Percentiles rank a stretch among this genome's conserved stretches.
These are phyloP conservation scores for Colletotrichum filicis DNA, from an alignment of 2,329 filamentous ascomycete species.

Conservation along the genomic window DNA sequence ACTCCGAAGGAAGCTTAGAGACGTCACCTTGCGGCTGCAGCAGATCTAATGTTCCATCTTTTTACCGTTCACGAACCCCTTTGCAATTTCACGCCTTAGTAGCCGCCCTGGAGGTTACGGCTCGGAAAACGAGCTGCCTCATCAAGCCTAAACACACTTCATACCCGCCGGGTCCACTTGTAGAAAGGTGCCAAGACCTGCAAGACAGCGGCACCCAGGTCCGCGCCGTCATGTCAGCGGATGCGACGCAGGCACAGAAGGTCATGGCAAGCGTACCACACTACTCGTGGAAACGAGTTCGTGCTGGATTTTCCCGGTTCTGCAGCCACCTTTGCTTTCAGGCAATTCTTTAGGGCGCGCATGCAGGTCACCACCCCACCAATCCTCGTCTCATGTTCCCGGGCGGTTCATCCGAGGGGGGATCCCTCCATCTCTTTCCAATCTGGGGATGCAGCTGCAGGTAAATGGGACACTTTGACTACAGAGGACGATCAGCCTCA, in stretches of 20 bases:
- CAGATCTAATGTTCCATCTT: background rate
- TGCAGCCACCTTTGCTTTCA: background rate
- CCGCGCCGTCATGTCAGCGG: slow-evolving; percentile 8
- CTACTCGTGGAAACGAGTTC: slow-evolving; percentile 28
- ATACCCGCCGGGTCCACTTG: slow-evolving; percentile 13
- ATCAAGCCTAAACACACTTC: slow-evolving; percentile 21
- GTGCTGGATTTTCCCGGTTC: slow-evolving; percentile 21
- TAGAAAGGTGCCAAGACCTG: background rate
- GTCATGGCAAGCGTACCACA: background rate
- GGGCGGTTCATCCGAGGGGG: background rate
- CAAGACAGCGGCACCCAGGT: background rate
- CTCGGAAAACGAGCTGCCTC: slow-evolving; percentile 1
- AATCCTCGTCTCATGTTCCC: background rate
- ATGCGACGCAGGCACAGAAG: background rate
- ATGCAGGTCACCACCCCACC: background rate
- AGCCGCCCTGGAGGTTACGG: background rate
- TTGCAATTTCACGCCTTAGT: slow-evolving; percentile 14
- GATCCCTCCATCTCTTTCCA: background rate
- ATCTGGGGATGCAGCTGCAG: background rate
- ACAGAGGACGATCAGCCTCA: background rate
- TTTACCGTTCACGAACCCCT: slow-evolving; percentile 5
- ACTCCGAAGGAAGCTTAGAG: background rate
- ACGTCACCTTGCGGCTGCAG: background rate
- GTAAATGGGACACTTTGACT: background rate
- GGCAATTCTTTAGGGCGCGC: background rate